A percentile compares a stretch with the other conserved stretches of the same genome.
These are phyloP conservation scores for Plantago coronopus DNA, from an alignment of 305 asterid genomes.

Conservation along the genomic window DNA sequence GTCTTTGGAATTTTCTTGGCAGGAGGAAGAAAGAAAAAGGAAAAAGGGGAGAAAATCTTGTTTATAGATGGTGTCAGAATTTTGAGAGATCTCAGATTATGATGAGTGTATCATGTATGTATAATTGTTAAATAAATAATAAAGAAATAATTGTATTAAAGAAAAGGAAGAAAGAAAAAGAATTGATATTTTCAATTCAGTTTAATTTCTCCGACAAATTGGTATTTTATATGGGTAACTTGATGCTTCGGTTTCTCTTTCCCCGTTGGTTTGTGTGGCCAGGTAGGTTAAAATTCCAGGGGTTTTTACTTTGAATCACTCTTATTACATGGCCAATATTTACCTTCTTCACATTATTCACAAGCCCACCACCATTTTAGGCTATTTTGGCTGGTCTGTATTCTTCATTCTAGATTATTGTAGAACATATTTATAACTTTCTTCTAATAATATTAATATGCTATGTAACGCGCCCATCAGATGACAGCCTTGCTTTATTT, in stretches of 20 bases:
- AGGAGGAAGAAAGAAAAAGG: conserved; percentile 26
- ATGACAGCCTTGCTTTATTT: not conserved
- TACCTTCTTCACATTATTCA: conserved; percentile 26
- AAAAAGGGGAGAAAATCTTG: no score
- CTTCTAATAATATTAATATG: no score
- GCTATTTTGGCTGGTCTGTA: conserved; percentile 39
- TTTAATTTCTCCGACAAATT: conserved; percentile 29
- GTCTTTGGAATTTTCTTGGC: conserved; percentile 51
- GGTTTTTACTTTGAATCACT: conserved; percentile 23
- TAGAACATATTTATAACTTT: no score
- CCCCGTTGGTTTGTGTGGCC: conserved; percentile 27
- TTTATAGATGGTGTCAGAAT: conserved; percentile 67
- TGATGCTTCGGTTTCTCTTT: conserved; percentile 11
- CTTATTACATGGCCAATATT: conserved; percentile 32
- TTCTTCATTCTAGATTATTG: conserved; percentile 12
- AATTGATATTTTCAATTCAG: conserved; percentile 26
- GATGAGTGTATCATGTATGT: not conserved
- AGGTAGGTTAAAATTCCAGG: conserved; percentile 12
- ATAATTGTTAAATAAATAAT: conserved; percentile 9
- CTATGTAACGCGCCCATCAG: not conserved
- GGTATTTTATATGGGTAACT: conserved; percentile 17
- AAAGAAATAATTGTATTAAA: conserved; percentile 1
- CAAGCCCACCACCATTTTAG: conserved; percentile 46
- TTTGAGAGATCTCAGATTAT: conserved; percentile 51
- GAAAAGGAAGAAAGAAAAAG: no score